Conservation (phyloP, 768 basidiomycete species). For the Lactifluus hygrophoroides region DNA sequence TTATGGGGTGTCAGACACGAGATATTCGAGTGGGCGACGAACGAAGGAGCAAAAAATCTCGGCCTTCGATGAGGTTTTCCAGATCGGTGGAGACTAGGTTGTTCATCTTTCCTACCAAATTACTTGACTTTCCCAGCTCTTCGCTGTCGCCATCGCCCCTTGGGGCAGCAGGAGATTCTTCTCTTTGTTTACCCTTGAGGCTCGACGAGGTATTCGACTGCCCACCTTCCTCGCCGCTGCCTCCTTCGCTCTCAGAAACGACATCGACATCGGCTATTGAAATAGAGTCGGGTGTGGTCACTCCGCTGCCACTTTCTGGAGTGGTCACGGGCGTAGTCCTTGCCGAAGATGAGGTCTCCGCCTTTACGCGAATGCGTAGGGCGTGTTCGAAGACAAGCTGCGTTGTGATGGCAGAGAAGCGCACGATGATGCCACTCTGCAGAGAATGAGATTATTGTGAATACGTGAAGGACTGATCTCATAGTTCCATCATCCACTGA, state of each 20-base stretch:
- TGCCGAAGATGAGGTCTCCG: constrained; percentile 26
- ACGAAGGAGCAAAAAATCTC: constrained; percentile 22
- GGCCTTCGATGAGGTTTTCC: constrained; percentile 24
- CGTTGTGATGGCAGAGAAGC: constrained; percentile 39
- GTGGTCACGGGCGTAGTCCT: constrained; percentile 16
- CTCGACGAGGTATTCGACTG: constrained; percentile 9
- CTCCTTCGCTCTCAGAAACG: background rate
- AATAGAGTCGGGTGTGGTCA: constrained; percentile 21
- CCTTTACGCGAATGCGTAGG: constrained; percentile 43
- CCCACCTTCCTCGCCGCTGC: constrained; percentile 16
- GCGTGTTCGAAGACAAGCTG: constrained; percentile 50
- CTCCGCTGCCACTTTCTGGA: constrained; percentile 21
- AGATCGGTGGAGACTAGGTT: constrained; percentile 66
- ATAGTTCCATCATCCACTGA: constrained; percentile 11
- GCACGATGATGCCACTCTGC: constrained; percentile 32
- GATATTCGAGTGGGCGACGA: background rate
- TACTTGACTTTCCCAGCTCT: constrained; percentile 25
- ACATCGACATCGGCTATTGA: constrained; percentile 18
- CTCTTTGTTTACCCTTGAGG: constrained; percentile 19
- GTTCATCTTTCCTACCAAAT: constrained; percentile 68
- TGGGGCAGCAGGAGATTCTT: background rate
- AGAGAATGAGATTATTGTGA: too few species aligned
- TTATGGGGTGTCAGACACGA: background rate
- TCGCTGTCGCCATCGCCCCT: background rate
- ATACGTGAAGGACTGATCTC: background rate